Evolutionary conservation across 116 monocot genomes (phyloP), one percentile per base, ranked within the genome.

Genomic region (Cymodocea nodosa): DNA sequence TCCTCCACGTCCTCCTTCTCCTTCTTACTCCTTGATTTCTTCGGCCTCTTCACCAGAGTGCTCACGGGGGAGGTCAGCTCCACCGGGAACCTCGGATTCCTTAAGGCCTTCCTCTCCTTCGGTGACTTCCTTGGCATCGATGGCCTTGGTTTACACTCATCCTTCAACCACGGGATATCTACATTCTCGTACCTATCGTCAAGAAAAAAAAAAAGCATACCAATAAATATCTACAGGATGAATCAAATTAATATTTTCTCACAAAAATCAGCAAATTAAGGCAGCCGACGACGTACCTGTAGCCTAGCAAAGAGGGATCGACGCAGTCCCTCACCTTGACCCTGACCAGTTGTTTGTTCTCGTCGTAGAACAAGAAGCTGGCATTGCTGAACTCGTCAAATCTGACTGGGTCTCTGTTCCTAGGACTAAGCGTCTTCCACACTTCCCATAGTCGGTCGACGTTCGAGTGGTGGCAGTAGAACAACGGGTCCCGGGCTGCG

Each of bases 401-500:
- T 30, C 63, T 68, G 15, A 1, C 14, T 16, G 76, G 60, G 23
- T 75, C 71, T 4, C 6, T 20, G 39, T 69, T 40, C 20, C 30
- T 23, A 17, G 15, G 9, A 2, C 18, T 55, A 8, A 72, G 3
- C n/a, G 50, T 22, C 64, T 66, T 66, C 81, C 81, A 81, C 15
- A 81, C 35, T 13, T 24, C 23, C 81, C 81, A 81, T 48, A 76
- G 18, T 14, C 81, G 49, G 59, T 81, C 81, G 35, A 81, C 51
- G 53, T 81, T 76, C 49, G 64, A 6, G 58, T 81, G 76, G 76
- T 83, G 83, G 8, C 75, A 60, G 67, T 52, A 85, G 78, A 85
- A 85, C 56, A 85, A 67, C 3, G 82, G 81, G 55, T 85, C 85
- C 0, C 73, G 35, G 1, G 65, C 85, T 0, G 85, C 75, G 1